Base-by-base conservation (phyloP, 2,329 filamentous ascomycete genomes). In the Leptographium lundbergii region DNA sequence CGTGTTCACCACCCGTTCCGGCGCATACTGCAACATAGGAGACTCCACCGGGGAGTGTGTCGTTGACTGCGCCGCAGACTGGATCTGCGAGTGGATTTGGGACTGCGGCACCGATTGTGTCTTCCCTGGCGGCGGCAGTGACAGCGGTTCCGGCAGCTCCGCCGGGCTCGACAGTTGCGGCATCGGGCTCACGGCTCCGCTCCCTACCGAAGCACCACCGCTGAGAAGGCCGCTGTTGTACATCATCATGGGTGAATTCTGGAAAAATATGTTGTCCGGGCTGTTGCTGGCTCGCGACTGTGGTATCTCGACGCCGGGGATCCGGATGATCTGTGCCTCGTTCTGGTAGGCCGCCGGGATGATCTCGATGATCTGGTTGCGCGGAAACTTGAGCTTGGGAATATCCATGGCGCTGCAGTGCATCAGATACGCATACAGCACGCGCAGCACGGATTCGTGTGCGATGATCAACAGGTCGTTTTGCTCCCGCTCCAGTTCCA, bases 381-480 rank as follows among this genome's bases (percentile, higher is more conserved):
- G 88, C 4, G 94, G 94, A 68, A 99, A 99, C 65, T 90, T 88
- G 62, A 99, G 82, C 65, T 86, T 87, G 4, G 94, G 94, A 63
- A 99, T 99, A 68, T 95, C 91, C 71, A 87, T 88, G 10, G 95
- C 91, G 69, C 92, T 94, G 74, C 94, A 97, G 66, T 95, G 94
- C 94, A 99, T 99, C 47, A 99, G 79, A 72, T 99, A 99, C 27
- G 91, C 91, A 69, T 99, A 99, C 4, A 99, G 80, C 27, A 99
- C 94, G 51, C 94, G 88, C 54, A 99, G 80, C n/a, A 99, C 94
- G 57, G 90, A 95, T 72, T 99, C 94, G 71, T 99, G 94, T 0
- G 94, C 94, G 65, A 99, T 96, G 69, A 99, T 96, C 57, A 99
- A 81, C n/a, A 99, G 80, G 69, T 99, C 94, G 65, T 95, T 95